Conservation (phyloP, 2,329 filamentous ascomycete genomes). For the Botrytis sinoallii region DNA sequence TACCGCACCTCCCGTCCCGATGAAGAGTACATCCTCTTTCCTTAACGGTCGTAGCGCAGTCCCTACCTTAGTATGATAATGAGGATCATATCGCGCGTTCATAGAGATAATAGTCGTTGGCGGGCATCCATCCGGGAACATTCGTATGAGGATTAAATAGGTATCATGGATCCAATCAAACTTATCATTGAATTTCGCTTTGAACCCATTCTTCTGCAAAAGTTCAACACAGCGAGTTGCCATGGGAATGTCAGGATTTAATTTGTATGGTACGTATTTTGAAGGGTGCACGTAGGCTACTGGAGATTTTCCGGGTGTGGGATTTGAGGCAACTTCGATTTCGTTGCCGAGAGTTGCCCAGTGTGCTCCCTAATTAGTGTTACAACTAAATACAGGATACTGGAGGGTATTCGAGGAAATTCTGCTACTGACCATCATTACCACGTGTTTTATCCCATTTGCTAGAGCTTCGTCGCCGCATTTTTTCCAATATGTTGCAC, state of each 20-base stretch:
- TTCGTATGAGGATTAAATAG: slow-evolving; percentile 64
- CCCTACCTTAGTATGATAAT: slow-evolving; percentile 41
- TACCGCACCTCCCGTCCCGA: slow-evolving; percentile 49
- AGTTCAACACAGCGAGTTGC: slow-evolving; percentile 49
- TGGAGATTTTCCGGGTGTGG: slow-evolving; percentile 57
- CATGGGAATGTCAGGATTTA: slow-evolving; percentile 56
- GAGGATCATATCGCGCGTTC: slow-evolving; percentile 54
- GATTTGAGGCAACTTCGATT: slow-evolving; percentile 60
- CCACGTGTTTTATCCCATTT: slow-evolving; percentile 56
- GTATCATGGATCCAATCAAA: slow-evolving; percentile 75
- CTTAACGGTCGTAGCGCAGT: slow-evolving; percentile 53
- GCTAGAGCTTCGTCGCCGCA: slow-evolving; percentile 61
- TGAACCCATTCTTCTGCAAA: slow-evolving; percentile 51
- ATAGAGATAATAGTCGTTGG: slow-evolving; percentile 60
- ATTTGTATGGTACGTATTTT: slow-evolving; percentile 61
- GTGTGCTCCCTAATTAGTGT: slow-evolving; percentile 56
- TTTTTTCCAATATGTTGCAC: slow-evolving; percentile 63
- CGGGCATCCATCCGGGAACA: slow-evolving; percentile 64
- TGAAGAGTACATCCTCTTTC: slow-evolving; percentile 50
- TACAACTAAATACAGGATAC: not conserved
- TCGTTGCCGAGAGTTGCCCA: slow-evolving; percentile 57
- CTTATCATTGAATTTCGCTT: slow-evolving; percentile 48
- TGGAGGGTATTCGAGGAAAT: not conserved
- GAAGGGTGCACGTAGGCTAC: slow-evolving; percentile 62
- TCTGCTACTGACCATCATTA: slow-evolving; percentile 58